phyloP scores from a whole-genome alignment of 805 yeast species.

The Tetrapisispora iriomotensis region DNA sequence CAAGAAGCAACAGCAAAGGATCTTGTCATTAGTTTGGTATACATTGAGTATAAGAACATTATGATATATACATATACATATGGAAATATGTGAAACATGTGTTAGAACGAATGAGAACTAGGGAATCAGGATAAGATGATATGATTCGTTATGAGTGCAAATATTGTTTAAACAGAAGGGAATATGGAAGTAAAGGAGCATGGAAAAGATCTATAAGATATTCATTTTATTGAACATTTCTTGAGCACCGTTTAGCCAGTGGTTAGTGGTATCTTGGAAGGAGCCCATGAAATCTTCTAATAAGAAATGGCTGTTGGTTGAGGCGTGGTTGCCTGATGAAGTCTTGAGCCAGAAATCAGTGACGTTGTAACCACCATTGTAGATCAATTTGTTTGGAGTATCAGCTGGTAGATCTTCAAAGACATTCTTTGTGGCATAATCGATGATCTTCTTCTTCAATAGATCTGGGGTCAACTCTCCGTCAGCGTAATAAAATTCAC shows the following conservation, averaged over 20 bases:
- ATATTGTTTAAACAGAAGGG: too few species aligned
- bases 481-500: slow-evolving; percentile 50
- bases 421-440: slow-evolving; percentile 51
- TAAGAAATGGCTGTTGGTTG: neutral
- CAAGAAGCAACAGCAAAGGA: too few species aligned
- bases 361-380: slow-evolving; percentile 70
- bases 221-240: neutral
- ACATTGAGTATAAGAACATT: too few species aligned
- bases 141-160: too few species aligned
- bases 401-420: slow-evolving; percentile 57
- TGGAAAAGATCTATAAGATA: too few species aligned
- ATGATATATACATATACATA: too few species aligned
- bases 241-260: neutral
- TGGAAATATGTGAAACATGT: too few species aligned
- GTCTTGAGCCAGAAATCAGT: slow-evolving; percentile 45
- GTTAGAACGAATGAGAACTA: too few species aligned
- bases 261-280: neutral
- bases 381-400: slow-evolving; percentile 69
- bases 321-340: neutral
- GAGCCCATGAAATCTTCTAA: neutral
- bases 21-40: too few species aligned
- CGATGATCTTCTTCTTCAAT: slow-evolving; percentile 65
- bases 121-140: too few species aligned
- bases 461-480: slow-evolving; percentile 54
- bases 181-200: too few species aligned